Evolutionary conservation across 140 eudicot species (phyloP).

Genomic region (Flaveria floridana): DNA sequence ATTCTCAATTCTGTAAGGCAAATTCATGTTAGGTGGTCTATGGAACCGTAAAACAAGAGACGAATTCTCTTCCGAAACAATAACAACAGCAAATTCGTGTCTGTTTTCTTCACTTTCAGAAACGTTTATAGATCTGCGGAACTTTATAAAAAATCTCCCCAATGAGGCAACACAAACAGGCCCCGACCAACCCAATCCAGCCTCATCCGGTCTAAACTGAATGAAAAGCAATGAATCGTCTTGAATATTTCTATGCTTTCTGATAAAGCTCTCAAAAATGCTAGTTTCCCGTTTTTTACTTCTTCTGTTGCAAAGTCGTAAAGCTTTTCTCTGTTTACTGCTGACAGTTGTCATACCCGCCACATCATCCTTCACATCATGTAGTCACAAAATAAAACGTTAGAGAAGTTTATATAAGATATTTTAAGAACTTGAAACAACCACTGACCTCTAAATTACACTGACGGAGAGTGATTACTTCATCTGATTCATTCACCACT

Average conservation of each 20-base stretch:
- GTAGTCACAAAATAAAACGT: constrained; percentile 15
- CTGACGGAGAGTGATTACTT: constrained; percentile 61
- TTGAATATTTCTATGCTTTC: constrained; percentile 66
- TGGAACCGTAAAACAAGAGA: constrained; percentile 73
- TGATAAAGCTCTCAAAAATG: constrained; percentile 65
- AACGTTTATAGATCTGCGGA: constrained; percentile 41
- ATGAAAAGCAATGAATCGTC: constrained; percentile 66
- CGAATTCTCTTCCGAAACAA: constrained; percentile 81
- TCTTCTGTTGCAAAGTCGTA: constrained; percentile 55
- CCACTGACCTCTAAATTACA: constrained; percentile 71
- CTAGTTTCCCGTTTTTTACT: constrained; percentile 45
- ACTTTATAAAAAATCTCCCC: constrained; percentile 84
- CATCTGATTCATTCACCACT: constrained; percentile 69
- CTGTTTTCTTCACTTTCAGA: constrained; percentile 32
- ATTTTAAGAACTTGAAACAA: background rate
- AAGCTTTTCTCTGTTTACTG: constrained; percentile 70
- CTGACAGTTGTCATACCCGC: constrained; percentile 47
- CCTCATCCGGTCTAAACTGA: constrained; percentile 61
- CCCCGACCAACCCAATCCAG: constrained; percentile 82
- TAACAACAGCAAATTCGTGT: constrained; percentile 66
- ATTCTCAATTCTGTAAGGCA: constrained; percentile 91
- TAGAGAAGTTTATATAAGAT: background rate
- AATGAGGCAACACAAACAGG: constrained; percentile 93
- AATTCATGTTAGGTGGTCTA: constrained; percentile 55
- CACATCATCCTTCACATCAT: constrained; percentile 49